Evolutionary conservation across 2,329 filamentous ascomycete species (phyloP).

Genomic region (Alternaria brassicicola): DNA sequence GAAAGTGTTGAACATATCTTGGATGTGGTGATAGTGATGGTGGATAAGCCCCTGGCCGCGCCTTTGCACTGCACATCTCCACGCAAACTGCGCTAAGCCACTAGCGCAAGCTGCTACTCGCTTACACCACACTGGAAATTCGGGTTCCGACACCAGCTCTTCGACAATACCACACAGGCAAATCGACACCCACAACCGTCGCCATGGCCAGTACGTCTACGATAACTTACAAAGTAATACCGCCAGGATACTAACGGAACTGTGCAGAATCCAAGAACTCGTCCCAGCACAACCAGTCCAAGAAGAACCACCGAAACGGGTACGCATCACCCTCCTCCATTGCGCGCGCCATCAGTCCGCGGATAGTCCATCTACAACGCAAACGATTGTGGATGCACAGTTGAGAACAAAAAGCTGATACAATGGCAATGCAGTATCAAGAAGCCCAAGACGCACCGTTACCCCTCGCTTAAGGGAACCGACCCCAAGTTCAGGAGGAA

Average conservation of each 20-base stretch:
- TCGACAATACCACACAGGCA: slow-evolving; percentile 38
- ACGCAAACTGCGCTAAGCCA: slow-evolving; percentile 1
- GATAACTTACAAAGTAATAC: background rate
- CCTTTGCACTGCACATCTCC: background rate
- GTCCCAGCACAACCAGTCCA: slow-evolving; percentile 97
- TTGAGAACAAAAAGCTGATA: slow-evolving; percentile 25
- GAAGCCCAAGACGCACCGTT: slow-evolving; percentile 99
- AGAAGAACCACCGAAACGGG: slow-evolving; percentile 99
- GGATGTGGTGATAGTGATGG: background rate
- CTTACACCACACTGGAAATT: slow-evolving; percentile 23
- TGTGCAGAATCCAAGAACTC: slow-evolving; percentile 97
- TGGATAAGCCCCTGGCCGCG: background rate
- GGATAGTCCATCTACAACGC: background rate
- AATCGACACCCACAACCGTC: slow-evolving; percentile 52
- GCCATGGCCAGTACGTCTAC: slow-evolving; percentile 72
- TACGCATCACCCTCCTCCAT: slow-evolving; percentile 58
- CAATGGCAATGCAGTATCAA: slow-evolving; percentile 76
- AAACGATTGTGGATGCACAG: background rate
- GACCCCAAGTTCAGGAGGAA: slow-evolving; percentile 99
- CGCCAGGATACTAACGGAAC: slow-evolving; percentile 18
- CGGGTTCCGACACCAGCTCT: slow-evolving; percentile 21
- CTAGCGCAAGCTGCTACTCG: slow-evolving; percentile 20
- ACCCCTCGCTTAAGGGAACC: slow-evolving; percentile 97
- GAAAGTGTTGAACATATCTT: background rate
- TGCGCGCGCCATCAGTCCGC: slow-evolving; percentile 17